Evolutionary conservation across 768 basidiomycete genomes (phyloP), one percentile per base, ranked within the genome.

Genomic region (Podaxis sp.): DNA sequence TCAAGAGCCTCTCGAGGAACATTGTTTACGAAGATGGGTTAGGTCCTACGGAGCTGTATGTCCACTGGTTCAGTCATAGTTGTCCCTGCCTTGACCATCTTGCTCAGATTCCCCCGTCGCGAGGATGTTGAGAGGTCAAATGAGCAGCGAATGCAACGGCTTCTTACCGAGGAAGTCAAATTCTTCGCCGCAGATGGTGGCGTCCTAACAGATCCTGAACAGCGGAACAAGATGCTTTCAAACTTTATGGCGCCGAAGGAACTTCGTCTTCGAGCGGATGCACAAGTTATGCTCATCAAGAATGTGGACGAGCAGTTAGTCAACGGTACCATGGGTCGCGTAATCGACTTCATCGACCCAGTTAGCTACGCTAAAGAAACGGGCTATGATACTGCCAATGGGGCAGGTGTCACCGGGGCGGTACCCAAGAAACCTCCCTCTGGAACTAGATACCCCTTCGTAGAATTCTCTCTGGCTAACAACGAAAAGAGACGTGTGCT

Each of bases 231-330:
- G 70, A 78, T 93, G 72, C 85, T 98, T 4, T 75, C 81, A 4
- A 98, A 97, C 71, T 91, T 96, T 68, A 95, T 99, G 90, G 95
- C 95, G 0, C 89, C 91, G 0, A 72, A 78, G 58, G 66, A 60
- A 5, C 81, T 99, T n/a, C 67, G 70, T 0, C 80, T 99, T 32
- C 90, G 92, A 50, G 68, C 88, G 27, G 87, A 88, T 59, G 89
- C 92, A 5, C 96, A 98, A 73, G 91, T 93, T 42, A 98, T 97
- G 95, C 80, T 97, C 35, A 92, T 94, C 73, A 98, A 98, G 78
- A 98, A 98, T 69, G 76, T 89, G 55, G 92, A 95, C 66, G 93
- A 95, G 4, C 83, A 79, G 2, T 82, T 98, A 6, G 97, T 98
- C 48, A 99, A 99, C 68, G 97, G 97, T 1, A 93, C 88, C 59